Evolutionary conservation across 2,329 filamentous ascomycete genomes (phyloP), one percentile per base, ranked within the genome.

Genomic region (Aspergillus sp.): DNA sequence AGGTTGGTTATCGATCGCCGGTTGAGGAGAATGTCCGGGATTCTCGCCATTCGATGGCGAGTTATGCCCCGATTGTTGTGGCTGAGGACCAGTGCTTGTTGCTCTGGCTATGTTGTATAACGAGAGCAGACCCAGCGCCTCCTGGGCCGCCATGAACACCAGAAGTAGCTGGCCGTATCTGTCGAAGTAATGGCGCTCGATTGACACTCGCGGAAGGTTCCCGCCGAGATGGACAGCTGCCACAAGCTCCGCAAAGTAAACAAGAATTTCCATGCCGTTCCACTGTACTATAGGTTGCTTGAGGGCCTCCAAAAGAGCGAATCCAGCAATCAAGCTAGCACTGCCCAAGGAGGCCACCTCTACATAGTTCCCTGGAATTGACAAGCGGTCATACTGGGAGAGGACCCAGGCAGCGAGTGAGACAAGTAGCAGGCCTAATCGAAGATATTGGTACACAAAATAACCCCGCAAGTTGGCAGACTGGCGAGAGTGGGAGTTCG

Each of bases 301-400:
- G 32, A 77, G 58, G 21, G 64, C 68, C 58, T 77, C 75, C 49
- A 78, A 59, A n/a, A 78, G 68, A 44, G 73, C 73, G 61, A 78
- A 77, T 19, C 76, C 76, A 10, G 75, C 71, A 49, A 77, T 72
- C 50, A 78, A 69, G 56, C 76, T 77, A 32, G 73, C 73, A 49
- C 72, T 74, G 3, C 74, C 75, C 38, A 78, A 57, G n/a, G 76
- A 73, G 32, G 67, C 64, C 5, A 75, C 70, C 63, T 78, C 76
- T 50, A 76, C 69, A 44, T 76, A 75, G 47, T 77, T 75, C 38
- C 71, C 73, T 5, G 70, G 71, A n/a, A 76, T 60, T 8, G 66
- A 68, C 25, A 75, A 61, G 55, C 66, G 56, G 11, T 65, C 68
- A 19, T 71, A 66, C 55, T 74, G 70, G 15, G 73, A 75, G 21